Evolutionary conservation across 2,329 filamentous ascomycete genomes (phyloP).

Genomic region (Penicillium paneum): DNA sequence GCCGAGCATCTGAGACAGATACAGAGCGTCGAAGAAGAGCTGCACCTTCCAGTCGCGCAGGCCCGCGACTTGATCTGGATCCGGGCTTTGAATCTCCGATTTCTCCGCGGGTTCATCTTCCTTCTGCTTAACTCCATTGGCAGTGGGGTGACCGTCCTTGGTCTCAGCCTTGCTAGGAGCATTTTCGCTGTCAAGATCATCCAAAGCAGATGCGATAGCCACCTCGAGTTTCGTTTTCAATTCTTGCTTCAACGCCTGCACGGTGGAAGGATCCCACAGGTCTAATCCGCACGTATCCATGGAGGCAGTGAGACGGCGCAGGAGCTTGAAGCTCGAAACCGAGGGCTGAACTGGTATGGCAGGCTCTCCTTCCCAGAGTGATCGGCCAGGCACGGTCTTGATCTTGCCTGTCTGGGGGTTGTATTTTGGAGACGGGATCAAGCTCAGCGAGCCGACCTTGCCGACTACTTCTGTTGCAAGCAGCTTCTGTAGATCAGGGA

Average conservation of each 20-base stretch:
- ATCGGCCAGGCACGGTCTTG: conserved; percentile 57
- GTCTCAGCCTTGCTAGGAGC: background rate
- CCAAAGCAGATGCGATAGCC: conserved; percentile 21
- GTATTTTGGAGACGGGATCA: conserved; percentile 12
- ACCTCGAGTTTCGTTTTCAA: conserved; percentile 51
- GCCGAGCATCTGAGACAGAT: conserved; percentile 30
- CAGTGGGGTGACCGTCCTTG: background rate
- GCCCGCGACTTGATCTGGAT: conserved; percentile 6
- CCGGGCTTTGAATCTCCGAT: background rate
- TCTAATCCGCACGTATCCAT: conserved; percentile 74
- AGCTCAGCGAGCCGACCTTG: conserved; percentile 42
- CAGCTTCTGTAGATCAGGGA: conserved; percentile 62
- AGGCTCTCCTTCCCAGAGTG: conserved; percentile 77
- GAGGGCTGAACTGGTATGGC: conserved; percentile 76
- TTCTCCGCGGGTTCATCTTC: conserved; percentile 1
- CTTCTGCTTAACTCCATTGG: conserved; percentile 1
- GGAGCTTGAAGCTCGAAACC: conserved; percentile 66
- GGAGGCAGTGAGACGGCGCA: conserved; percentile 60
- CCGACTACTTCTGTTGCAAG: conserved; percentile 56
- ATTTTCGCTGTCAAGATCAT: conserved; percentile 17
- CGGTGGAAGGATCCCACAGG: conserved; percentile 72
- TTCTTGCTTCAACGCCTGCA: conserved; percentile 59
- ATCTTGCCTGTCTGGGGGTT: conserved; percentile 34
- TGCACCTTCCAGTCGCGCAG: conserved; percentile 37
- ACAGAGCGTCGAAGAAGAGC: conserved; percentile 38